Conservation (phyloP, 163 green algal genomes). For the Coccomyxa subellipsoidea region DNA sequence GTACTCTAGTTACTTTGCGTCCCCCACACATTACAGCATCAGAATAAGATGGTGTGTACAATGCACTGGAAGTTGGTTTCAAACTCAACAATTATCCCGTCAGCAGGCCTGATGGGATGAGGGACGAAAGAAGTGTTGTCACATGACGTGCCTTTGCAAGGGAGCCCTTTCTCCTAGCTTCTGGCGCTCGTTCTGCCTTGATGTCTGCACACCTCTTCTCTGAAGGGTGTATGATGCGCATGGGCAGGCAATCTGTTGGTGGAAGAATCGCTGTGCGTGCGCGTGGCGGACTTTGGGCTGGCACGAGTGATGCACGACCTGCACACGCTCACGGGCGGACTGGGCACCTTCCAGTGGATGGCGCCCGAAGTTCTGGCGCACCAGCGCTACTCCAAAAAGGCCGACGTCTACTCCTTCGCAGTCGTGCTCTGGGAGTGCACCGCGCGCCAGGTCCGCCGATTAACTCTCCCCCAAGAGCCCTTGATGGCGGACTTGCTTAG, state of each 20-base stretch:
- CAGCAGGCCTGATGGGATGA: too few relatives aligned
- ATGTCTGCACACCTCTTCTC: background rate
- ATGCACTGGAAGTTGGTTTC: too few relatives aligned
- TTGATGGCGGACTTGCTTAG: too few relatives aligned
- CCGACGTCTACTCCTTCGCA: constrained; percentile 58
- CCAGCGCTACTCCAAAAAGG: constrained; percentile 62
- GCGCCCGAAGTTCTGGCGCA: constrained; percentile 64
- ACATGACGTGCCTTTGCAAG: too few relatives aligned
- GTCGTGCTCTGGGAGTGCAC: constrained; percentile 63
- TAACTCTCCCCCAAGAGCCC: too few relatives aligned
- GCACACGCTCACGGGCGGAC: constrained; percentile 42
- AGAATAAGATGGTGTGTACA: too few relatives aligned
- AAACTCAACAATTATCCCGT: background rate
- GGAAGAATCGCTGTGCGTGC: constrained; percentile 29
- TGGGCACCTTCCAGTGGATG: constrained; percentile 65
- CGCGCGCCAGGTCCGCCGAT: constrained; percentile 5
- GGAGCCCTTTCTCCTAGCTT: too few relatives aligned
- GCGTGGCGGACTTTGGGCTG: constrained; percentile 71
- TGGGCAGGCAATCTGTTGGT: constrained; percentile 59
- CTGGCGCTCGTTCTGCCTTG: too few relatives aligned
- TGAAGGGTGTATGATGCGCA: background rate
- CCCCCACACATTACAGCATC: too few relatives aligned
- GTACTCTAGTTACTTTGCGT: too few relatives aligned
- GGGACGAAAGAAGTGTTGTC: too few relatives aligned
- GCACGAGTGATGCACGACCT: constrained; percentile 35